phyloP scores from a whole-genome alignment of 306 rosid species.

The Trichosanthes cucumerina region DNA sequence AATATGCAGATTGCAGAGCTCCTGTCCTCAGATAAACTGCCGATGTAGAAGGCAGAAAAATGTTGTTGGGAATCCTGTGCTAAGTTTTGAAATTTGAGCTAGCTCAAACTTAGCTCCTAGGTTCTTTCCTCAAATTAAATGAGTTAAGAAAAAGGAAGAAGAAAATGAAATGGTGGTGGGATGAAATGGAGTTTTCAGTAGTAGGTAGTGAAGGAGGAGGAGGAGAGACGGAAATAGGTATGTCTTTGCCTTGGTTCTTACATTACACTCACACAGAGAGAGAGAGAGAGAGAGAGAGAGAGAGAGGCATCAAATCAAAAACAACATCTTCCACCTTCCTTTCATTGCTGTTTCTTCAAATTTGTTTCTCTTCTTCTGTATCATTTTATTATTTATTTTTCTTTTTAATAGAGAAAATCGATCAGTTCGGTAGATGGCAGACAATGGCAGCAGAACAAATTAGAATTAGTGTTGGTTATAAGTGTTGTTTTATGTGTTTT shows the following conservation, averaged over 20 bases:
- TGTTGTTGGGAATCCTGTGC: background rate
- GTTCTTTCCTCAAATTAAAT: background rate
- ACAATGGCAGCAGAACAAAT: conserved; percentile 4
- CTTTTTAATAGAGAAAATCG: background rate
- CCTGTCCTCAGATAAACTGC: background rate
- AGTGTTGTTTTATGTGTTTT: background rate
- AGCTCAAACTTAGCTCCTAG: background rate
- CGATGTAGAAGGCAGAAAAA: background rate
- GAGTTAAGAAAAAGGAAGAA: background rate
- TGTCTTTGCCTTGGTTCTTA: conserved; percentile 8
- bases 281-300: background rate
- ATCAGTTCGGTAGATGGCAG: conserved; percentile 1
- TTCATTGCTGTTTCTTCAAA: background rate
- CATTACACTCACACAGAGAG: background rate
- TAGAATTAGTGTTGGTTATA: background rate
- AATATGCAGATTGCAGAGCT: background rate
- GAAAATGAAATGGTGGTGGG: conserved; percentile 5
- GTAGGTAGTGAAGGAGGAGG: conserved; percentile 45
- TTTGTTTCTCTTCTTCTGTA: background rate
- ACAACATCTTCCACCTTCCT: conserved; percentile 1
- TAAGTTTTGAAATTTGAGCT: background rate
- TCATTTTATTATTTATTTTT: background rate
- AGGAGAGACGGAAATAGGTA: conserved; percentile 6
- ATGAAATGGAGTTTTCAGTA: conserved; percentile 61
- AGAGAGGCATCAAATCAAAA: background rate